Evolutionary conservation across 306 rosid species (phyloP), one percentile per base, ranked within the genome.

Genomic region (Elaeagnus macrophylla): DNA sequence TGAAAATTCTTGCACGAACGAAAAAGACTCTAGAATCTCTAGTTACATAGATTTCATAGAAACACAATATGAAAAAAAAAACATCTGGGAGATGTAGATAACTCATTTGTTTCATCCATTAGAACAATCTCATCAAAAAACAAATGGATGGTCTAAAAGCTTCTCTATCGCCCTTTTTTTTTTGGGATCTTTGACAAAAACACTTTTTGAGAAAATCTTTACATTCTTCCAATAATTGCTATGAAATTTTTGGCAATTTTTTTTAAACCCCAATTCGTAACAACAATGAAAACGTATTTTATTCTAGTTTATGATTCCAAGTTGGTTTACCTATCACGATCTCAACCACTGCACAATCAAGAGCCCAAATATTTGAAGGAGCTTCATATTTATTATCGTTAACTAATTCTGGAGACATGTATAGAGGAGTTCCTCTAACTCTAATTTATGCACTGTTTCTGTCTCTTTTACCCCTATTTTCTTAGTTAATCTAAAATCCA

Each of bases 351-450:
- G 74, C 75, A 51, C 94, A 90, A 11, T 86, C 97, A 0, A 86
- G 61, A 5, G 95, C 94, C 95, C 95, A 90, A n/a, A 86, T 57
- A 66, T 86, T 91, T 0, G 66, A 66, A 9, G 89, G 77, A 0
- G 84, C 60, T 55, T 78, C 94, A 36, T 76, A 83, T 61, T 77
- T 76, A 35, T 60, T 72, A 4, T 72, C 68, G 57, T 74, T 90
- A 3, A 90, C 88, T 0, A 82, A 74, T 64, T 90, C 95, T 45
- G 95, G 97, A 10, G 97, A 68, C 88, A 86, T 79, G 15, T 72
- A 79, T 50, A 82, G 12, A 0, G 97, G 97, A 32, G 97, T 86
- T 7, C 97, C 97, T 43, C 86, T 77, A 66, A 44, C 46, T 79
- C 78, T 7, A 38, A 51, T 12, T n/a, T n/a, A n/a, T n/a, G n/a